A percentile compares a stretch with the other conserved stretches of the same genome.
Conservation (phyloP, 257 asterid species). For the Gentiana dahurica region DNA sequence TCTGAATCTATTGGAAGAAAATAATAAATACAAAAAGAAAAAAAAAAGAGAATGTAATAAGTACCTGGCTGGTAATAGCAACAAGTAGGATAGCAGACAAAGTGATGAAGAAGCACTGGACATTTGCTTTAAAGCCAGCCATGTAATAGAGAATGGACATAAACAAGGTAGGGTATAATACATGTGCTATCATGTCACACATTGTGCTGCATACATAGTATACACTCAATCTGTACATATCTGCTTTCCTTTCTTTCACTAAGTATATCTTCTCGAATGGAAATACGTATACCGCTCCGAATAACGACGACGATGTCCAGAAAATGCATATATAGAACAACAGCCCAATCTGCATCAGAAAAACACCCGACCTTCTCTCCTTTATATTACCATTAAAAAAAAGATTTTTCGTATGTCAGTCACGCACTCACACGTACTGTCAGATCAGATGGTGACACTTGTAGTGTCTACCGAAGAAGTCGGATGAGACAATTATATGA, state of each 20-base stretch:
- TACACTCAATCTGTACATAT: slow-evolving; percentile 87
- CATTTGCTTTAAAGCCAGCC: slow-evolving; percentile 81
- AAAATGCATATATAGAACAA: slow-evolving; percentile 86
- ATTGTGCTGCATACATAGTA: slow-evolving; percentile 85
- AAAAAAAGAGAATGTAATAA: background rate
- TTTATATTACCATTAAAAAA: too few relatives aligned
- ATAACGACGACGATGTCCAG: slow-evolving; percentile 91
- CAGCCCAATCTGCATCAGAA: slow-evolving; percentile 58
- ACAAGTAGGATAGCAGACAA: slow-evolving; percentile 48
- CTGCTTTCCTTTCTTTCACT: slow-evolving; percentile 84
- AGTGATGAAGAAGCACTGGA: slow-evolving; percentile 63
- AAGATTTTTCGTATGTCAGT: too few relatives aligned
- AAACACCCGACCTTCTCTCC: background rate
- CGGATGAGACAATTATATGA: too few relatives aligned
- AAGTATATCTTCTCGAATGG: slow-evolving; percentile 82
- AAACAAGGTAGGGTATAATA: slow-evolving; percentile 61
- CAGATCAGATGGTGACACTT: too few relatives aligned
- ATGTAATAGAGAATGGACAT: slow-evolving; percentile 86
- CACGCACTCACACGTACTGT: too few relatives aligned
- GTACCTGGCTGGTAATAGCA: slow-evolving; percentile 84
- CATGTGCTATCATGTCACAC: slow-evolving; percentile 82
- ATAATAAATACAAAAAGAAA: background rate
- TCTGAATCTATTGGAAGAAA: too few relatives aligned
- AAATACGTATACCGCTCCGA: slow-evolving; percentile 86
- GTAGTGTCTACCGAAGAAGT: too few relatives aligned